Base-by-base conservation (phyloP, 2,329 filamentous ascomycete species). In the Dactylella cylindrospora region DNA sequence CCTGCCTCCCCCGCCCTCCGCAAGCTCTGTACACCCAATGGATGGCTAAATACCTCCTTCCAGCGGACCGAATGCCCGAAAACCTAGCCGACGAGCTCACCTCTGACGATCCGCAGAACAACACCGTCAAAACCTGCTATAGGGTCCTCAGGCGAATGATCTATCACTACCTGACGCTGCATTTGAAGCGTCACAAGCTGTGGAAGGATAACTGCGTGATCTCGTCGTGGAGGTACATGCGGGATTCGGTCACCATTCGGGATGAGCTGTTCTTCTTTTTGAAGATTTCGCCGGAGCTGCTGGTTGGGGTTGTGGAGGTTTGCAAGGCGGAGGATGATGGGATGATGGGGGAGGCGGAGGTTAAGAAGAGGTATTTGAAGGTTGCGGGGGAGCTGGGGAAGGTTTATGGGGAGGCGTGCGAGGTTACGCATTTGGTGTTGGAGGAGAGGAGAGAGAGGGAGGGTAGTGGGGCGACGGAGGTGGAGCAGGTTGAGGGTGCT, bases 171-270 rank as follows among this genome's bases (percentile, higher is more conserved):
- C 5, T 41, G 29, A 47, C 43, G 1, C 1, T 12, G 0, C 20
- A 57, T 12, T 13, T 57, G 10, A 28, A 23, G 10, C 12, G n/a
- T 3, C 36, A 57, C 22, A 47, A 43, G 5, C 35, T 57, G 12
- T 49, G 44, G 20, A 25, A 29, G 7, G 52, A 47, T n/a, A 46
- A 43, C 12, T 47, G 43, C 15, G 23, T 47, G 10, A 35, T 32
- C 10, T 23, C 52, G 9, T 26, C 25, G 3, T 57, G 35, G 35
- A 10, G 32, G 9, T 39, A 57, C 26, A 23, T 40, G 7, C 43
- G n/a, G 12, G 41, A 47, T 8, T 29, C 52, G 1, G 25, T 23
- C 20, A 3, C 7, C 28, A 15, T 43, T n/a, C 43, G 52, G 0
- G 52, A 57, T 13, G 20, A 19, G 3, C 3, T 39, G n/a, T 35